phyloP scores from a whole-genome alignment of 164 flowering plant genomes.

The Paratinospora sagittata region DNA sequence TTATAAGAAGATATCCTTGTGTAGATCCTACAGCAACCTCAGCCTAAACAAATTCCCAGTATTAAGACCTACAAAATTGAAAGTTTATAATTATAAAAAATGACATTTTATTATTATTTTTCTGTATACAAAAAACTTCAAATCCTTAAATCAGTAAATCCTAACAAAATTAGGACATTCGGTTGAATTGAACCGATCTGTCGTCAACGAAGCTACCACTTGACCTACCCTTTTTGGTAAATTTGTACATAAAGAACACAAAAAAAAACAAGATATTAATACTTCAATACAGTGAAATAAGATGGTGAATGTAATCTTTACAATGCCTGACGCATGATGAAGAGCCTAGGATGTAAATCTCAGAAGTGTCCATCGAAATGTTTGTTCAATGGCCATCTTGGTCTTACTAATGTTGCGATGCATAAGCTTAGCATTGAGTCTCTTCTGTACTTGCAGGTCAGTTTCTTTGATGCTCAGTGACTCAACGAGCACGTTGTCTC shows the following conservation, averaged over 20 bases:
- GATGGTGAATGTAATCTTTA: background rate
- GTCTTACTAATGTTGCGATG: too few species aligned
- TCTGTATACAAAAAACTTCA: too few species aligned
- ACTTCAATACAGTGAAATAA: conserved; percentile 2
- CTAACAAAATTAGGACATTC: background rate
- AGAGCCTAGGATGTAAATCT: conserved; percentile 5
- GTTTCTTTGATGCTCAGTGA: background rate
- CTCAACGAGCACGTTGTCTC: background rate
- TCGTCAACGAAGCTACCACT: background rate
- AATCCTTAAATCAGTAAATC: background rate
- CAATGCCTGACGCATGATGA: background rate
- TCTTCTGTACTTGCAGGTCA: background rate
- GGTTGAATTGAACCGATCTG: background rate
- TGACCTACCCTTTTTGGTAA: too few species aligned
- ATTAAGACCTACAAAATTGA: background rate
- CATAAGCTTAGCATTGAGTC: background rate
- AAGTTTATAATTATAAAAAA: too few species aligned
- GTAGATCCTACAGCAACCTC: background rate
- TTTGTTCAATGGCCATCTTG: conserved; percentile 5
- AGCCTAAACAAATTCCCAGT: background rate
- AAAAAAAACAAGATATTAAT: too few species aligned
- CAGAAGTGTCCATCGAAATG: background rate
- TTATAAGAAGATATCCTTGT: background rate
- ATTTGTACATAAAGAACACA: too few species aligned
- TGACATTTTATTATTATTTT: too few species aligned